Base-by-base conservation (phyloP, 805 yeast genomes). In the Hermanozyma aechmeae region DNA sequence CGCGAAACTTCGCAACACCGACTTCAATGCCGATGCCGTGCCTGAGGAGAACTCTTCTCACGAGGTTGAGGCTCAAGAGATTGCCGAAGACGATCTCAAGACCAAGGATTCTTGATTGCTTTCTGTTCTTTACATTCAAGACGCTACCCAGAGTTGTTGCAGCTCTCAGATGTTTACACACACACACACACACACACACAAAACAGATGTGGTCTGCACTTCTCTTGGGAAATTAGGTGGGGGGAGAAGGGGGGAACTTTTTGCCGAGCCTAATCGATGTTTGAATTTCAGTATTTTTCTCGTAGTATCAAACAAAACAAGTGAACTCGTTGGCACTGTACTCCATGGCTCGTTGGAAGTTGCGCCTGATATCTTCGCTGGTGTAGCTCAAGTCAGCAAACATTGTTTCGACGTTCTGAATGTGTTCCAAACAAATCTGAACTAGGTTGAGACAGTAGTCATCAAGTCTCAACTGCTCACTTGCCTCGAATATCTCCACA, bases 401-500 rank as follows among this genome's bases (percentile, higher is more conserved):
- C 5, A 46, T 37, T 4, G 31, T 26, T 29, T 51, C 56, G 14
- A 43, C 40, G 13, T 48, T 52, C 16, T 48, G 48, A 7, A 54
- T 46, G 12, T 45, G 39, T 15, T 50, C 46, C 25, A 56, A 39
- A 8, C 51, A 39, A n/a, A 56, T 38, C 21, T 58, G 56, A 15
- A 57, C 53, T 3, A 54, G 39, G 23, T 52, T 54, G 36, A 52
- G 47, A 16, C 53, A 48, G 22, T 45, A 46, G 25, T 58, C 67
- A 28, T 59, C 57, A 23, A 62, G 45, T 26, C 46, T 47, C 28
- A 59, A 50, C 3, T 51, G 30, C 13, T 48, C 47, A 11, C 62
- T 53, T 6, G 48, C 43, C 27, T 59, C 66, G 31, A 62, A 62
- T 0, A 62, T 51, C 34, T 56, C 61, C 35, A 53, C 51, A 31